phyloP scores from a whole-genome alignment of 441 rosid species.

The Melastoma candidum region DNA sequence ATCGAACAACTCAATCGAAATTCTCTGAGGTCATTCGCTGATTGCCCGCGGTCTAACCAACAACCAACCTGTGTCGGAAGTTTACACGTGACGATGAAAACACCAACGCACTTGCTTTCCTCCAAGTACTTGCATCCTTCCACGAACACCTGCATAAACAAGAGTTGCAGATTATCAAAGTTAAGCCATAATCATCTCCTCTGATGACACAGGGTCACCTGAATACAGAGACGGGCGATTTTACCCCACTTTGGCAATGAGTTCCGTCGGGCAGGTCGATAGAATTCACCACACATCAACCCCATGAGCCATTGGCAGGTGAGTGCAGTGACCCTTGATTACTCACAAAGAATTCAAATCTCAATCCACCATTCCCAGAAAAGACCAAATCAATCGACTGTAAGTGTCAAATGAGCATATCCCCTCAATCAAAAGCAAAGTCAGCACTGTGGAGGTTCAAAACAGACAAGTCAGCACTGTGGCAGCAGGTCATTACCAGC shows the following conservation, averaged over 20 bases:
- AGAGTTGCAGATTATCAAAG: neutral
- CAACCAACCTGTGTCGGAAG: conserved; percentile 72
- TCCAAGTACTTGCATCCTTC: conserved; percentile 84
- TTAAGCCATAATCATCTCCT: neutral
- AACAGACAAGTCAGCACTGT: too few species aligned
- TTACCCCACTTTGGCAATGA: conserved; percentile 66
- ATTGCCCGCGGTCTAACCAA: neutral
- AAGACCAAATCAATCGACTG: neutral
- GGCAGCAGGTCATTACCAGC: too few species aligned
- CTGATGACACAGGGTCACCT: too few species aligned
- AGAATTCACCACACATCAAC: conserved; percentile 40
- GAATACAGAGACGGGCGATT: neutral
- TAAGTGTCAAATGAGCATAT: too few species aligned
- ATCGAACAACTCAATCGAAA: neutral
- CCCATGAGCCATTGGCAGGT: conserved; percentile 98
- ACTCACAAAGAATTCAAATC: conserved; percentile 1
- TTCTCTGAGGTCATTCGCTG: neutral
- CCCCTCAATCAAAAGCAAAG: too few species aligned
- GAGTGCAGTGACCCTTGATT: conserved; percentile 74
- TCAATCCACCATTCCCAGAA: neutral
- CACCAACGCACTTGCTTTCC: conserved; percentile 84
- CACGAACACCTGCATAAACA: conserved; percentile 51
- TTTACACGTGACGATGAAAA: conserved; percentile 80
- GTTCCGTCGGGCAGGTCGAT: conserved; percentile 68
- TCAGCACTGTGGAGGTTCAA: too few species aligned